Conservation (phyloP, 2,329 filamentous ascomycete species). For the Apiospora phragmitis region DNA sequence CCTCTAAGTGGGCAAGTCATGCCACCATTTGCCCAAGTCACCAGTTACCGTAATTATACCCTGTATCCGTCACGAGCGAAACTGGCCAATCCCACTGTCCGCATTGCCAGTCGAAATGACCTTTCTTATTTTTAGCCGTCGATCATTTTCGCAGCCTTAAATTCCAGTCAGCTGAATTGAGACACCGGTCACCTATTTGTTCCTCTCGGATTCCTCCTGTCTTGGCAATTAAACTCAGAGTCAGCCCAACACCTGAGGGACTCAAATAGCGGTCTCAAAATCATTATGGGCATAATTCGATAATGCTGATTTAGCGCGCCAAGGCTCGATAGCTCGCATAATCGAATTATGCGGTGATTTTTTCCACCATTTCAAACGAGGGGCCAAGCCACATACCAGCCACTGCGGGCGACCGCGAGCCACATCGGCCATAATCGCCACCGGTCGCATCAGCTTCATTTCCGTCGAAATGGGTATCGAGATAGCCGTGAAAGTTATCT, state of each 20-base stretch:
- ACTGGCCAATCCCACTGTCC: not conserved
- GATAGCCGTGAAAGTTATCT: no score
- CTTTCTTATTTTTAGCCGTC: not conserved
- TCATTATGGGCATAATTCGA: no score
- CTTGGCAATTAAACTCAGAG: not conserved
- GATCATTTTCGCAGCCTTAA: constrained; percentile 2
- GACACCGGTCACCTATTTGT: not conserved
- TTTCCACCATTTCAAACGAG: no score
- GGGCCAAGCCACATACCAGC: no score
- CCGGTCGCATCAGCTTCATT: no score
- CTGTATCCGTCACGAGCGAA: not conserved
- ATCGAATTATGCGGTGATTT: no score
- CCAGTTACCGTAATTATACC: not conserved
- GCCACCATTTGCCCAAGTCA: not conserved
- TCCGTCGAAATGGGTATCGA: no score
- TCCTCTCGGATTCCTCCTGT: not conserved
- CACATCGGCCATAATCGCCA: no score
- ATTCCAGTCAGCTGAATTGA: not conserved
- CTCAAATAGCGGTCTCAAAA: no score
- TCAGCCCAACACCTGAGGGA: not conserved
- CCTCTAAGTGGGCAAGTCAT: constrained; percentile 1
- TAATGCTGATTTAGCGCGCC: no score
- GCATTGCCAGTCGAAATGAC: not conserved
- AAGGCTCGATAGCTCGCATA: no score
- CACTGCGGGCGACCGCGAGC: no score